These are phyloP conservation scores for Danielia reshetovae DNA, from an alignment of 805 yeast species.

Conservation along the genomic window DNA sequence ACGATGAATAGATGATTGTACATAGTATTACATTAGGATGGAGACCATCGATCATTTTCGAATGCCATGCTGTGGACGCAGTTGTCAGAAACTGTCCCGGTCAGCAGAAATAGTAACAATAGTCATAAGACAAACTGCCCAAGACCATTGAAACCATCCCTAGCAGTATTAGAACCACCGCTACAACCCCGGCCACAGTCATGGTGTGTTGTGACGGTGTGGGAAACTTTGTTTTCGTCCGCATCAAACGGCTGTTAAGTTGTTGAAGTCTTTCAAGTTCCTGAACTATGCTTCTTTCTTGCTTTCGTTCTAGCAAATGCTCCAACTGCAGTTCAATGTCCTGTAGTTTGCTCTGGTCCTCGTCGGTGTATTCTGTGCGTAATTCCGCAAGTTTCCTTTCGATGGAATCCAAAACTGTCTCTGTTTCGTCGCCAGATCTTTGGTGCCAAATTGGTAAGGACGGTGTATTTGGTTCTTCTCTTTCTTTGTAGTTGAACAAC, in stretches of 20 bases:
- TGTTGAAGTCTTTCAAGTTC: slow-evolving; percentile 25
- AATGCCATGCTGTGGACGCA: too few species aligned
- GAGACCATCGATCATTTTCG: too few species aligned
- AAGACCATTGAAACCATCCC: slow-evolving; percentile 19
- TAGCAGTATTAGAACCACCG: slow-evolving; percentile 13
- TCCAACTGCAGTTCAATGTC: slow-evolving; percentile 6
- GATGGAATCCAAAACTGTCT: slow-evolving; percentile 6
- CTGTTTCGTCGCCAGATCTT: slow-evolving; percentile 2
- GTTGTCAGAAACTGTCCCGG: too few species aligned
- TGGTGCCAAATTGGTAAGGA: slow-evolving; percentile 4
- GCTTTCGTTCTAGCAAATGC: slow-evolving; percentile 8
- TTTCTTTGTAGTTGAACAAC: neutral
- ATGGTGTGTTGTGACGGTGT: too few species aligned
- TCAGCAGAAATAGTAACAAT: slow-evolving; percentile 41
- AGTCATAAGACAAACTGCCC: slow-evolving; percentile 32
- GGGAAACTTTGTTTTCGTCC: too few species aligned
- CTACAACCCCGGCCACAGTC: slow-evolving; percentile 1
- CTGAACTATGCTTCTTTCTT: slow-evolving; percentile 12
- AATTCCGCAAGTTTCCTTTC: slow-evolving; percentile 8
- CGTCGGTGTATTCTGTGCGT: slow-evolving; percentile 4
- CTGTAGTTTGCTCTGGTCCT: slow-evolving; percentile 5
- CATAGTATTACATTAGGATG: too few species aligned
- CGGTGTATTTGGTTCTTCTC: too few species aligned
- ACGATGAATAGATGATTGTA: slow-evolving; percentile 45
- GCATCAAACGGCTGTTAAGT: slow-evolving; percentile 2